phyloP scores from a whole-genome alignment of 345 rosid species.

The Pugionium cornutum region DNA sequence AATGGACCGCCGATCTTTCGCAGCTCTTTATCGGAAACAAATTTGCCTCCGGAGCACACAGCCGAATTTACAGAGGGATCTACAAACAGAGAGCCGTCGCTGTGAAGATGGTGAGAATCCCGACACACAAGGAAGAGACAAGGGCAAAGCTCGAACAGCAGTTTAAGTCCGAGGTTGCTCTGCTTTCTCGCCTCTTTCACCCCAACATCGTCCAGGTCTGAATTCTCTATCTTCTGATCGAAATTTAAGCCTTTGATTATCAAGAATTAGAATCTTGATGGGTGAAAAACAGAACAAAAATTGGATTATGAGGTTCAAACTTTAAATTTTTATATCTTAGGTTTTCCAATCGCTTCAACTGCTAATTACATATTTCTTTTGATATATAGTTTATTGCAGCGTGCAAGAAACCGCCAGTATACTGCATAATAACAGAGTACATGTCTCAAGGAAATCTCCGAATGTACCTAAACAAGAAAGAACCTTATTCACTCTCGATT shows the following conservation, averaged over 20 bases:
- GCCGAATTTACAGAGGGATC: slow-evolving; percentile 90
- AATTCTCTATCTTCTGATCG: slow-evolving; percentile 1
- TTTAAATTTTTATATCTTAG: not conserved
- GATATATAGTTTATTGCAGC: slow-evolving; percentile 88
- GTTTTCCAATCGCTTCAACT: not conserved
- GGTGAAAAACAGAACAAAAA: slow-evolving; percentile 7
- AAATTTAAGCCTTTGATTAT: not conserved
- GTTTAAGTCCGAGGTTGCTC: slow-evolving; percentile 92
- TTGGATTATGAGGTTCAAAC: no score
- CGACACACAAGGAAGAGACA: slow-evolving; percentile 81
- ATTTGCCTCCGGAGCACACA: slow-evolving; percentile 95
- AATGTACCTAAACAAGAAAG: slow-evolving; percentile 99
- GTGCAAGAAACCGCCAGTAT: slow-evolving; percentile 94
- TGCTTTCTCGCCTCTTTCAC: slow-evolving; percentile 93
- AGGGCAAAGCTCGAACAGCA: slow-evolving; percentile 81
- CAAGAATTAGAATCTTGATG: not conserved
- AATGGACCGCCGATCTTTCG: slow-evolving; percentile 99
- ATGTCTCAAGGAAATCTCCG: slow-evolving; percentile 98
- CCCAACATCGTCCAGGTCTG: slow-evolving; percentile 81
- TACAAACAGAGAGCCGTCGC: slow-evolving; percentile 98
- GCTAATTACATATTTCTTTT: slow-evolving; percentile 7
- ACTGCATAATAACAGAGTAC: slow-evolving; percentile 96
- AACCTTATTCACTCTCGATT: slow-evolving; percentile 87
- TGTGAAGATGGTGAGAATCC: slow-evolving; percentile 95
- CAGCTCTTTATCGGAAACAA: slow-evolving; percentile 95